Percentiles rank a stretch among this genome's conserved stretches.
phyloP scores from a whole-genome alignment of 1,139 yeast species.

The Hansenula lynferdii region DNA sequence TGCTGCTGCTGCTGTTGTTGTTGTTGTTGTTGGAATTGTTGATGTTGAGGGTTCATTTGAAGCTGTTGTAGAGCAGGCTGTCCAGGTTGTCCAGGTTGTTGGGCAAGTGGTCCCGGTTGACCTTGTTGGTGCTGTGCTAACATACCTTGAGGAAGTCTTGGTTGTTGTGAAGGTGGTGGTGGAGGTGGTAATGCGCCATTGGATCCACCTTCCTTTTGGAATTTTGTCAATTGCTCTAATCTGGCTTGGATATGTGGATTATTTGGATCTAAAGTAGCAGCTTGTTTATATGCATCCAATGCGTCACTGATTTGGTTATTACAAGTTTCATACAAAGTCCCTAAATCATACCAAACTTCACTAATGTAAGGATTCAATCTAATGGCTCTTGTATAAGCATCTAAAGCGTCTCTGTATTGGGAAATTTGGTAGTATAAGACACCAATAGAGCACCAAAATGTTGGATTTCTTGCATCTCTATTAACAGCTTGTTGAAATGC shows the following conservation, averaged over 20 bases:
- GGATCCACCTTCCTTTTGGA: slow-evolving; percentile 67
- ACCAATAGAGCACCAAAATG: slow-evolving; percentile 99
- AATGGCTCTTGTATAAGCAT: slow-evolving; percentile 95
- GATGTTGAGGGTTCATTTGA: slow-evolving; percentile 16
- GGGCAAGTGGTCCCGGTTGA: background rate
- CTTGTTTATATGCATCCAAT: slow-evolving; percentile 92
- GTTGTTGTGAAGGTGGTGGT: slow-evolving; percentile 60
- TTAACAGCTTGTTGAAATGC: slow-evolving; percentile 99
- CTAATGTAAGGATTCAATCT: slow-evolving; percentile 92
- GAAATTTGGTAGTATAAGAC: slow-evolving; percentile 93
- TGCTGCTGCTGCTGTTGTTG: slow-evolving; percentile 10
- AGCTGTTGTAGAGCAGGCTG: slow-evolving; percentile 22
- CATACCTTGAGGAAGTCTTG: slow-evolving; percentile 53
- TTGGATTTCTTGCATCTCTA: slow-evolving; percentile 93
- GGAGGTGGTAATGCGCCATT: slow-evolving; percentile 52
- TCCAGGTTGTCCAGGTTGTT: slow-evolving; percentile 20
- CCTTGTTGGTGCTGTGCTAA: slow-evolving; percentile 34
- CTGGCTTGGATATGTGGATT: slow-evolving; percentile 94
- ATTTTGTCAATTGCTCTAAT: slow-evolving; percentile 75
- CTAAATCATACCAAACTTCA: slow-evolving; percentile 98
- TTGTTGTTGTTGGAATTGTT: slow-evolving; percentile 17
- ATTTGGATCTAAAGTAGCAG: slow-evolving; percentile 90
- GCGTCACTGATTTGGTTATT: slow-evolving; percentile 95
- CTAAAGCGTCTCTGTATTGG: slow-evolving; percentile 94
- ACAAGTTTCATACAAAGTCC: slow-evolving; percentile 94